Evolutionary conservation across 768 basidiomycete species (phyloP), one percentile per base, ranked within the genome.

Genomic region (Fomitopsis serialis): DNA sequence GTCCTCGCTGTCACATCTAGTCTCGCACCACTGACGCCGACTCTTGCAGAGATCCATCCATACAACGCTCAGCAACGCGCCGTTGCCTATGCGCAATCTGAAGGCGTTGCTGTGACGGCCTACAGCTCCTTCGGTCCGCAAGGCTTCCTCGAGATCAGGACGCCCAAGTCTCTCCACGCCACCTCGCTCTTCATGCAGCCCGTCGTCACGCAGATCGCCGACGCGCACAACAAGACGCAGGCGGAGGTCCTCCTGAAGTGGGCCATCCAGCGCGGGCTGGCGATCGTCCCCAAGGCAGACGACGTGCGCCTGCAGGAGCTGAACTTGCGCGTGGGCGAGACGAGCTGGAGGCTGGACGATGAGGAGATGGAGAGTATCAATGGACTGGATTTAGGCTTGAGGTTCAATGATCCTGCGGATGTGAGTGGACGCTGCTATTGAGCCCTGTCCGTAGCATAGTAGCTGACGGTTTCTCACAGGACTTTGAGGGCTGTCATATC

Each of bases 201-300:
- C 24, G 42, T 52, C 7, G 42, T 68, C 40, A 53, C 52, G 6
- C 19, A 55, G 11, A 58, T 71, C 44, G 68, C 68, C 15, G 53
- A 58, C 25, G 64, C 64, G 56, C 56, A 65, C 49, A 56, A 52
- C 53, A 50, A 48, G 58, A 70, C 68, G 23, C 55, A 68, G 19
- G 86, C 87, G 7, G 87, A 91, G 66, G 79, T 91, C 22, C 70
- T 91, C 36, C 77, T 92, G 50, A 78, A 87, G 58, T 92, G 89
- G 89, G 81, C 87, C 1, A 86, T 84, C 13, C 86, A 89, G 62
- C 82, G 81, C 35, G 82, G 79, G 10, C 75, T 90, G 54, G 82
- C 84, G 32, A 82, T 91, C 43, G 79, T 92, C 56, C 89, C 89
- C 44, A 92, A 92, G 74, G 79, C 76, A 47, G 81, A 80, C 64